phyloP scores from a whole-genome alignment of 1,284 basidiomycete genomes.

The Melampsora abietis-canadensis region DNA sequence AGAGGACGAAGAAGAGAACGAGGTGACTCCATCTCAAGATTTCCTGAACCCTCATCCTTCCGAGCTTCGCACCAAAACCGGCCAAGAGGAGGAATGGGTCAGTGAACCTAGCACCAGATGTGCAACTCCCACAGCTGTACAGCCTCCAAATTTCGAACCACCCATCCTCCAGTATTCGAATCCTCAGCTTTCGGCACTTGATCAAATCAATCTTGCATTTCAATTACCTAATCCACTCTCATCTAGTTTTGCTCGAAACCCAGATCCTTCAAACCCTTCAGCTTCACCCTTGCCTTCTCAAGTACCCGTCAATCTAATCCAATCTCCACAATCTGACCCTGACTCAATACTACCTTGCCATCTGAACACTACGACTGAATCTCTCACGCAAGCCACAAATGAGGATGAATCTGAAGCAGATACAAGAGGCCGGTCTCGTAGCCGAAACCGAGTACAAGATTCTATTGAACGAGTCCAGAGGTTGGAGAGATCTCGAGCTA shows the following conservation, averaged over 20 bases:
- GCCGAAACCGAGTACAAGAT: constrained; percentile 5
- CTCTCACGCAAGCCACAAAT: not conserved
- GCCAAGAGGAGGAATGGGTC: constrained; percentile 8
- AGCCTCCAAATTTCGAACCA: not conserved
- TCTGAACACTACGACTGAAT: not conserved
- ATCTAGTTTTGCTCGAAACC: not conserved
- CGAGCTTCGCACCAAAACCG: not conserved
- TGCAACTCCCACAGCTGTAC: constrained; percentile 5
- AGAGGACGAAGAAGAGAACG: constrained; percentile 11
- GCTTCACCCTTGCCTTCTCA: not conserved
- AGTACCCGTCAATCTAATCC: not conserved
- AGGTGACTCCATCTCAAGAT: not conserved
- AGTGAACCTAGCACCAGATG: constrained; percentile 16
- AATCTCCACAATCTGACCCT: not conserved
- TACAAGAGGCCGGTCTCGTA: constrained; percentile 5
- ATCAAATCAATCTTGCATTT: constrained; percentile 2
- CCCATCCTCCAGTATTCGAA: not conserved
- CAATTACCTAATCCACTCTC: constrained; percentile 39
- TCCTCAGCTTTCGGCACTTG: not conserved
- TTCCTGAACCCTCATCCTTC: not conserved
- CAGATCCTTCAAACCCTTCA: not conserved
- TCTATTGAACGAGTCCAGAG: constrained; percentile 4
- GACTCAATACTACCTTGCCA: not conserved
- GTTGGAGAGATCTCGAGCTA: constrained; percentile 5
- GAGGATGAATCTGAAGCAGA: not conserved